Evolutionary conservation across 2,329 filamentous ascomycete genomes (phyloP).

Genomic region (Monilinia vaccinii-corymbosi): DNA sequence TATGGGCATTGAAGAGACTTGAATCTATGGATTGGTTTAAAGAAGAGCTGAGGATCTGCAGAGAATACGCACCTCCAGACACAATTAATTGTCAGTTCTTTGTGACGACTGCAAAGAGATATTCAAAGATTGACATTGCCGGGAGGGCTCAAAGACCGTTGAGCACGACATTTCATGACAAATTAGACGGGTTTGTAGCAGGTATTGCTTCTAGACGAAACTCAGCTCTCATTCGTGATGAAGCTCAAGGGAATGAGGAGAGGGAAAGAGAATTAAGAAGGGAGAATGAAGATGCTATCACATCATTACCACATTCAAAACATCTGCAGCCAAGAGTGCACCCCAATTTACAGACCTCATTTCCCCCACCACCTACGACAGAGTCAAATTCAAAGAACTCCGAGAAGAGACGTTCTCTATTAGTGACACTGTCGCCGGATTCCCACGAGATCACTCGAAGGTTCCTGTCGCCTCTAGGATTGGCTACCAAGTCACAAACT

Average conservation of each 20-base stretch:
- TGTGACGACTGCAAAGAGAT: slow-evolving; percentile 64
- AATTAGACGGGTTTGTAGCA: slow-evolving; percentile 78
- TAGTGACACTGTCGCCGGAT: slow-evolving; percentile 12
- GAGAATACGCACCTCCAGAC: slow-evolving; percentile 79
- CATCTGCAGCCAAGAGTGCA: slow-evolving; percentile 48
- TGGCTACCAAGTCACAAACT: neutral
- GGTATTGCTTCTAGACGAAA: slow-evolving; percentile 81
- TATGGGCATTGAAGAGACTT: slow-evolving; percentile 88
- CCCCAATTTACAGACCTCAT: slow-evolving; percentile 24
- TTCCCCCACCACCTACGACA: slow-evolving; percentile 26
- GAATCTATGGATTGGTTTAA: slow-evolving; percentile 98
- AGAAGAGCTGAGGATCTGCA: slow-evolving; percentile 85
- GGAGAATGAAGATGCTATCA: slow-evolving; percentile 78
- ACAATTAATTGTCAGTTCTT: slow-evolving; percentile 92
- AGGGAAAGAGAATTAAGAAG: slow-evolving; percentile 68
- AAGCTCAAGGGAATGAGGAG: slow-evolving; percentile 70
- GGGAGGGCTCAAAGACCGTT: slow-evolving; percentile 53
- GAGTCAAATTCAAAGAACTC: slow-evolving; percentile 39
- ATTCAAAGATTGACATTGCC: slow-evolving; percentile 20
- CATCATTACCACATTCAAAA: slow-evolving; percentile 64
- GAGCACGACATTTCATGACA: slow-evolving; percentile 72
- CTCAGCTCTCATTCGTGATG: slow-evolving; percentile 72
- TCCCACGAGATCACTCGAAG: slow-evolving; percentile 34
- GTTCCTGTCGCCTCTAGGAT: slow-evolving; percentile 22
- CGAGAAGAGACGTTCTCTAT: slow-evolving; percentile 35